A percentile compares a stretch with the other conserved stretches of the same genome.
Evolutionary conservation across 2,329 filamentous ascomycete genomes (phyloP).

Genomic region (Aspergillus hortae): DNA sequence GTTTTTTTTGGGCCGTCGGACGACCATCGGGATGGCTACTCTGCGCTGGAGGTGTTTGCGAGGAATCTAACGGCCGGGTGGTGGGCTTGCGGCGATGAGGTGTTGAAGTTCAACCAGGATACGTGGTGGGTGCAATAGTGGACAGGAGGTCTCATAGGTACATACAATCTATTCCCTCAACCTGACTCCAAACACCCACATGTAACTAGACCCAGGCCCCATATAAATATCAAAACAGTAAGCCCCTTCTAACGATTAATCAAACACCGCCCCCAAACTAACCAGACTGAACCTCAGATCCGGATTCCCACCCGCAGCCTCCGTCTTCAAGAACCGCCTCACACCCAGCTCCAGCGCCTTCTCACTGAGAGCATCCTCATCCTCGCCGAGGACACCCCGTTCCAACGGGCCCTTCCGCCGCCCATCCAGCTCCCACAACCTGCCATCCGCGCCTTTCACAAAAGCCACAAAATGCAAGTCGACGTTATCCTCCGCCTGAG

Average conservation of each 20-base stretch:
- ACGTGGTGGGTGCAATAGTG: conserved; percentile 46
- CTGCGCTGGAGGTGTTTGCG: conserved; percentile 59
- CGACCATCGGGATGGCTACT: conserved; percentile 20
- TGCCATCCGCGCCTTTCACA: conserved; percentile 68
- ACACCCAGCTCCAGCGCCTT: conserved; percentile 71
- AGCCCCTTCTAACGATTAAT: conserved; percentile 27
- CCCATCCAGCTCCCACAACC: conserved; percentile 80
- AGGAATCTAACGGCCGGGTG: conserved; percentile 58
- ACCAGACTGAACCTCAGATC: conserved; percentile 62
- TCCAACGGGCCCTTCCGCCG: conserved; percentile 69
- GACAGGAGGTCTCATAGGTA: background rate
- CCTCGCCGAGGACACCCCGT: conserved; percentile 55
- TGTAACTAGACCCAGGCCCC: background rate
- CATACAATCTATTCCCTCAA: background rate
- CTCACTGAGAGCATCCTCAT: conserved; percentile 71
- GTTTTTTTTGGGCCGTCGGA: conserved; percentile 33
- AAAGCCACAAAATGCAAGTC: conserved; percentile 97
- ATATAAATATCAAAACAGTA: background rate
- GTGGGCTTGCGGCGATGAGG: conserved; percentile 62
- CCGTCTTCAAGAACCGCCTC: conserved; percentile 56
- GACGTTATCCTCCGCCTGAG: conserved; percentile 73
- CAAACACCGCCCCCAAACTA: conserved; percentile 55
- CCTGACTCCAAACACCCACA: background rate
- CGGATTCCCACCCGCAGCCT: conserved; percentile 53
- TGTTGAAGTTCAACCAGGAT: conserved; percentile 57